Conservation (phyloP, 306 rosid species). For the Begonia fuchsioides region DNA sequence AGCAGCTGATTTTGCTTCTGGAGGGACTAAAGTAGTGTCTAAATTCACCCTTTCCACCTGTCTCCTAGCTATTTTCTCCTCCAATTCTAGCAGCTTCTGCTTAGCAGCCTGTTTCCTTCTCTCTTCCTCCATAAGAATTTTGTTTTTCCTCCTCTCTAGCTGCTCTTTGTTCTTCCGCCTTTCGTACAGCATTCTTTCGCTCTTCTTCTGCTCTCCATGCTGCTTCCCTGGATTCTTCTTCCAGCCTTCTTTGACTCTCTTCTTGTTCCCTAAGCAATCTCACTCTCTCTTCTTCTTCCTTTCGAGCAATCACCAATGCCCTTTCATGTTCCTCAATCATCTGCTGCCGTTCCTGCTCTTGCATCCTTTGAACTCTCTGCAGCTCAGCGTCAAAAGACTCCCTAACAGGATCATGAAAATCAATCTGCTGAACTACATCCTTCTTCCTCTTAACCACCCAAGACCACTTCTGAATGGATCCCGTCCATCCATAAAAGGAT, state of each 20-base stretch:
- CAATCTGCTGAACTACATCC: constrained; percentile 53
- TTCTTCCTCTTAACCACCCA: constrained; percentile 82
- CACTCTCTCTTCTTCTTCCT: constrained; percentile 78
- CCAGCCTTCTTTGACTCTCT: constrained; percentile 69
- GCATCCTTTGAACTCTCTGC: constrained; percentile 94
- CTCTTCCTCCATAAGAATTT: constrained; percentile 67
- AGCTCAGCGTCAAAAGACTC: constrained; percentile 98
- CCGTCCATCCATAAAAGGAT: constrained; percentile 49
- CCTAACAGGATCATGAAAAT: constrained; percentile 85
- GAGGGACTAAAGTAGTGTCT: constrained; percentile 16
- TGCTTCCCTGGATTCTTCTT: constrained; percentile 88
- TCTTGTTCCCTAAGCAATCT: constrained; percentile 62
- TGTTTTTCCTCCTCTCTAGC: constrained; percentile 83
- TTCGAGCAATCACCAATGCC: constrained; percentile 59
- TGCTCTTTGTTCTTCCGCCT: constrained; percentile 74
- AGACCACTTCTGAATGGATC: constrained; percentile 50
- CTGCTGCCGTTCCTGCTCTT: constrained; percentile 76
- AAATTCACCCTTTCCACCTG: constrained; percentile 41
- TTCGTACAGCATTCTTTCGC: constrained; percentile 41
- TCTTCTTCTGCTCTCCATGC: constrained; percentile 93
- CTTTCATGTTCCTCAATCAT: constrained; percentile 75
- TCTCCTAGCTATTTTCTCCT: constrained; percentile 80
- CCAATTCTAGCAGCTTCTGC: constrained; percentile 80
- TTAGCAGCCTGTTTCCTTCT: constrained; percentile 88
- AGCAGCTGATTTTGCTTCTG: constrained; percentile 39